phyloP scores from a whole-genome alignment of 352 stramenopile species.

The Globisporangium solare region DNA sequence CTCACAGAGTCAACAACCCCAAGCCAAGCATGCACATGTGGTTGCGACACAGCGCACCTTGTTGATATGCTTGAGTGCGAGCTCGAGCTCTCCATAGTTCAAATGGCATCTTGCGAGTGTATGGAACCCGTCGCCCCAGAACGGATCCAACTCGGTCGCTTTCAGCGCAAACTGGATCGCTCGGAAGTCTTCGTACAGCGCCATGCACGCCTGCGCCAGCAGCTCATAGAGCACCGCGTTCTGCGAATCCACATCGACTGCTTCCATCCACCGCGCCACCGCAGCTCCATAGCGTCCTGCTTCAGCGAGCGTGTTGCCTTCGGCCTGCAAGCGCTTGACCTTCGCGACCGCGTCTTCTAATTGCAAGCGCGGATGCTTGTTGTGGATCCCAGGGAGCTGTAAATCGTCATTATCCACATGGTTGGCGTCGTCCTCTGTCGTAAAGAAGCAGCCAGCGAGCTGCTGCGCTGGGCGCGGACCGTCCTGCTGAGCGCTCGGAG shows the following conservation, averaged over 20 bases:
- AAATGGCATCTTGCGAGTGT: constrained; percentile 67
- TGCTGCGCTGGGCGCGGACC: background rate
- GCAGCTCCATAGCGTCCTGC: constrained; percentile 52
- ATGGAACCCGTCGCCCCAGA: constrained; percentile 64
- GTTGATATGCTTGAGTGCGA: constrained; percentile 45
- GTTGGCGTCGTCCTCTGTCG: constrained; percentile 2
- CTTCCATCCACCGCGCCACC: constrained; percentile 66
- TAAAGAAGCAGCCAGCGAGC: constrained; percentile 11
- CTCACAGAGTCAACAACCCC: background rate
- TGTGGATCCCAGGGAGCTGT: background rate
- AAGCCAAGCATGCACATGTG: background rate
- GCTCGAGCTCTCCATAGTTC: constrained; percentile 74
- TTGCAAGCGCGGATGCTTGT: constrained; percentile 17
- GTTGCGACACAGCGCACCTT: constrained; percentile 23
- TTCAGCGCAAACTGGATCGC: constrained; percentile 60
- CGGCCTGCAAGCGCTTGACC: constrained; percentile 58
- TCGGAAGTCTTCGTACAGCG: constrained; percentile 68
- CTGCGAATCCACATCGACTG: constrained; percentile 32
- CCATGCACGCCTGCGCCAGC: constrained; percentile 66
- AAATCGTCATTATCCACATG: constrained; percentile 4
- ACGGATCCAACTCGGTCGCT: constrained; percentile 44
- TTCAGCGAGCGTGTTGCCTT: constrained; percentile 76
- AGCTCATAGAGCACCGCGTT: constrained; percentile 63
- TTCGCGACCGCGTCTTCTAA: constrained; percentile 59
- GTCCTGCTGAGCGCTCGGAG: too few relatives aligned